Evolutionary conservation across 805 yeast genomes (phyloP).

Genomic region (Lipomyces sp.): DNA sequence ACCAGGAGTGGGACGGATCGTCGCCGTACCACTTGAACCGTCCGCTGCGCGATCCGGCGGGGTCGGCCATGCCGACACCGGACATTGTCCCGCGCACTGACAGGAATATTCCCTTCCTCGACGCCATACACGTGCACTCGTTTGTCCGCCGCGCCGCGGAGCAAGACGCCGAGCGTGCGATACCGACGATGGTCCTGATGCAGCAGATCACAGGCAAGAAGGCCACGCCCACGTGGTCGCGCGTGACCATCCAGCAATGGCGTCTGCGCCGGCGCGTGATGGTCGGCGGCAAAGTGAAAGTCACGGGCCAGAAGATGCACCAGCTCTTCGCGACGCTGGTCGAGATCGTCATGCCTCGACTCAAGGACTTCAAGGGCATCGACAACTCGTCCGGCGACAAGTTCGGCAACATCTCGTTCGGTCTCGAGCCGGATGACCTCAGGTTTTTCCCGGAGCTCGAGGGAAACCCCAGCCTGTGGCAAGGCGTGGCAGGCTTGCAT

Average conservation of each 20-base stretch:
- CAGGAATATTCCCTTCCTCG: slow-evolving; percentile 68
- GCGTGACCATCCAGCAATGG: slow-evolving; percentile 80
- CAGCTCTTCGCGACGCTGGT: slow-evolving; percentile 84
- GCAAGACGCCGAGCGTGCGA: slow-evolving; percentile 65
- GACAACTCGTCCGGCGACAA: slow-evolving; percentile 75
- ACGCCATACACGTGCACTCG: slow-evolving; percentile 68
- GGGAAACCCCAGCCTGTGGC: slow-evolving; percentile 84
- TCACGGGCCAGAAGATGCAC: slow-evolving; percentile 75
- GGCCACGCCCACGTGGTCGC: slow-evolving; percentile 69
- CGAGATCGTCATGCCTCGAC: slow-evolving; percentile 89
- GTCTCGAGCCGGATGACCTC: slow-evolving; percentile 72
- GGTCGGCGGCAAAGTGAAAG: slow-evolving; percentile 82
- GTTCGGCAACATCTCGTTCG: slow-evolving; percentile 82
- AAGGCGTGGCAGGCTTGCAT: slow-evolving; percentile 80
- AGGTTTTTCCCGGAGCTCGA: slow-evolving; percentile 91
- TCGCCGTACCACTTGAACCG: slow-evolving; percentile 89
- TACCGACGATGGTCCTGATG: slow-evolving; percentile 72
- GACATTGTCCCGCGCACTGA: slow-evolving; percentile 66
- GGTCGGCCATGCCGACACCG: slow-evolving; percentile 69
- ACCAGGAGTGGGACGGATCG: slow-evolving; percentile 78
- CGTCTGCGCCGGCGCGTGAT: slow-evolving; percentile 80
- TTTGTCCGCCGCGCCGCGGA: slow-evolving; percentile 67
- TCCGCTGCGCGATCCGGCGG: slow-evolving; percentile 70
- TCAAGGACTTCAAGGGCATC: slow-evolving; percentile 81
- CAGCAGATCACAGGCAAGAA: slow-evolving; percentile 94